Evolutionary conservation across 2,329 filamentous ascomycete species (phyloP), one percentile per base, ranked within the genome.

Genomic region (Trichoderma sp.): DNA sequence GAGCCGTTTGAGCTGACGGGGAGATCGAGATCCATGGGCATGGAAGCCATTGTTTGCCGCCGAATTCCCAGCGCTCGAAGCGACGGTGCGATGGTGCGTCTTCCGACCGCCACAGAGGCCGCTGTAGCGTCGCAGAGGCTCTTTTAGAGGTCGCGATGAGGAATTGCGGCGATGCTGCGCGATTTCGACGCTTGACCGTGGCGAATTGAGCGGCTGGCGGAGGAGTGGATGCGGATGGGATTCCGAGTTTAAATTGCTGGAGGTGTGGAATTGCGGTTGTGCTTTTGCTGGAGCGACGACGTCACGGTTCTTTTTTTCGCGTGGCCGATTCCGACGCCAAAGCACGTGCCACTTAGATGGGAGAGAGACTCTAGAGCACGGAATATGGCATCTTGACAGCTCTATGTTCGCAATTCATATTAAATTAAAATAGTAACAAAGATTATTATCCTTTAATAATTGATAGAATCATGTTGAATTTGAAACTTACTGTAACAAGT

Each of bases 1-100:
- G 80, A 80, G 59, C 80, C 81, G 25, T 78, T 75, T n/a, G 78
- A 75, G 13, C 80, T 77, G 22, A 79, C 79, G 32, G 78, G 76
- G 29, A 78, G 77, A 70, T 88, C 86, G 39, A 88, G 72, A 61
- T 88, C 86, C 86, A 88, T 88, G 10, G 84, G 83, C 29, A 81
- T 86, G 27, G 84, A 84, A 54, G 83, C 77, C 84, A 87, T 87
- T 58, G 35, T 64, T 87, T 61, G 32, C 57, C n/a, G 56, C 22
- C 9, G 37, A 17, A 15, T 37, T 22, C 9, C 8, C n/a, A 29
- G 9, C 22, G 50, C 29, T 27, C 35, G 39, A 27, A 27, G 35
- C 50, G 29, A 22, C 8, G 13, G n/a, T 59, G 22, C 29, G 37
- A 45, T 45, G 45, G 54, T 32, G 57, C 29, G 34, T 39, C 42